These are phyloP conservation scores for Coemansia sp. DNA, from an alignment of 192 early-diverging fungal genomes.

Conservation along the genomic window DNA sequence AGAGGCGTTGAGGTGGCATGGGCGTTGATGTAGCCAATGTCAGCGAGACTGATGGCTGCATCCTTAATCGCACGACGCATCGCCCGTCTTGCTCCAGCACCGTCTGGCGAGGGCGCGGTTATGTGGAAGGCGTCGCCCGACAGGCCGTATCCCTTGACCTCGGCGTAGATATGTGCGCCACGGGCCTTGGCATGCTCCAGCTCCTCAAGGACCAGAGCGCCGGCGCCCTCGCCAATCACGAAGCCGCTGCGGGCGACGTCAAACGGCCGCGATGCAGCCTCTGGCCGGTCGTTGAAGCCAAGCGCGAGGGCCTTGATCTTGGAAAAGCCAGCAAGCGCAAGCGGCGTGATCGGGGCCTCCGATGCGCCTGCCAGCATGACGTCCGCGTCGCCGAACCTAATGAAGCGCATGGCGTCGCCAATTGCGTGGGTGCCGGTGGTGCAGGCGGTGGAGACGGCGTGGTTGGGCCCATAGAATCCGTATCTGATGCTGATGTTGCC, in stretches of 20 bases:
- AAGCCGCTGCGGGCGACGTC: constrained; percentile 85
- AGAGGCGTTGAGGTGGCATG: constrained; percentile 90
- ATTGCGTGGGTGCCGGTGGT: constrained; percentile 95
- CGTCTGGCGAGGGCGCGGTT: constrained; percentile 87
- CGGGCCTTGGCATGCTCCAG: constrained; percentile 81
- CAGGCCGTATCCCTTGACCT: constrained; percentile 86
- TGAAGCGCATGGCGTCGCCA: constrained; percentile 93
- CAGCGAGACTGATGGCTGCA: constrained; percentile 59
- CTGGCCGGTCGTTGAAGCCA: constrained; percentile 77
- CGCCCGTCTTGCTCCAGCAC: constrained; percentile 81
- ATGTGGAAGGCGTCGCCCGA: constrained; percentile 93
- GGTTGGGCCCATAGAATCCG: constrained; percentile 87
- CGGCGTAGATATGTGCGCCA: constrained; percentile 89
- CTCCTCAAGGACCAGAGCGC: constrained; percentile 87
- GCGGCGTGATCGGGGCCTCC: constrained; percentile 82
- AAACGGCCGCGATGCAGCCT: constrained; percentile 88
- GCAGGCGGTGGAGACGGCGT: constrained; percentile 91
- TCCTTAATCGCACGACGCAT: constrained; percentile 78
- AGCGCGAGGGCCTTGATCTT: constrained; percentile 78
- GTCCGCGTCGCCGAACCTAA: constrained; percentile 89
- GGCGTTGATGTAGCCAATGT: constrained; percentile 89
- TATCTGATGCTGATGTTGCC: constrained; percentile 90
- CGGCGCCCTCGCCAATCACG: constrained; percentile 93
- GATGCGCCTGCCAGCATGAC: constrained; percentile 94
- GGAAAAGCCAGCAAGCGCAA: constrained; percentile 88